These are phyloP conservation scores for Botryobasidium botryosum DNA, from an alignment of 768 basidiomycete genomes.

Conservation along the genomic window DNA sequence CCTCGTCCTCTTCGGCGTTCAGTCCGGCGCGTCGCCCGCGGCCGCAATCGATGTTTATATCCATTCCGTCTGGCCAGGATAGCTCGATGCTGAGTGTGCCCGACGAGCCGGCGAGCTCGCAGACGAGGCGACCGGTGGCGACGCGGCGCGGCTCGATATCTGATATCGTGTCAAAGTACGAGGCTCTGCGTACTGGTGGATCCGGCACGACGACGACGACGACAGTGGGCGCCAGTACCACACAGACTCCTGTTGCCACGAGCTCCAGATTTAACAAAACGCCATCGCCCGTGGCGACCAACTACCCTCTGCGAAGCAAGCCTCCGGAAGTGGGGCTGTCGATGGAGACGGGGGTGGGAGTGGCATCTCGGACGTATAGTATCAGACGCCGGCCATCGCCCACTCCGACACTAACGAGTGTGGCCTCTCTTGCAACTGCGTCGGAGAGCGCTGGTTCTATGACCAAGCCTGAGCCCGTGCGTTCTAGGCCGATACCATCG, in stretches of 20 bases:
- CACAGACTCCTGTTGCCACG: neutral
- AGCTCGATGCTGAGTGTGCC: neutral
- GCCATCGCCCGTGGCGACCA: neutral
- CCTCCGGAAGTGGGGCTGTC: neutral
- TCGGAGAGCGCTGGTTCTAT: neutral
- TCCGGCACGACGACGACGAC: neutral
- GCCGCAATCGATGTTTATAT: conserved; percentile 69
- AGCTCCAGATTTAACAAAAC: no score
- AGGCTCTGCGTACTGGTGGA: conserved; percentile 35
- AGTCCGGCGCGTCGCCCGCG: conserved; percentile 19
- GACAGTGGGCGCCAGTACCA: neutral
- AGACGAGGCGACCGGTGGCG: conserved; percentile 13
- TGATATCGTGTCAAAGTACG: conserved; percentile 72
- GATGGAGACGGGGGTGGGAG: neutral
- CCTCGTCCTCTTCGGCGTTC: neutral
- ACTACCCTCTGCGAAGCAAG: neutral
- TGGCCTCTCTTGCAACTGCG: neutral
- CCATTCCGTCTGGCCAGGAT: conserved; percentile 23
- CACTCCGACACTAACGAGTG: neutral
- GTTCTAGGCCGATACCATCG: neutral
- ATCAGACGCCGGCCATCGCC: neutral
- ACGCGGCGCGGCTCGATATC: conserved; percentile 61
- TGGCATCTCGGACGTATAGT: no score
- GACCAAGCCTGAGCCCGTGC: conserved; percentile 6
- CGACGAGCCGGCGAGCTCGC: conserved; percentile 1